Conservation (phyloP, 2,329 filamentous ascomycete species). For the Xylaria sp. region DNA sequence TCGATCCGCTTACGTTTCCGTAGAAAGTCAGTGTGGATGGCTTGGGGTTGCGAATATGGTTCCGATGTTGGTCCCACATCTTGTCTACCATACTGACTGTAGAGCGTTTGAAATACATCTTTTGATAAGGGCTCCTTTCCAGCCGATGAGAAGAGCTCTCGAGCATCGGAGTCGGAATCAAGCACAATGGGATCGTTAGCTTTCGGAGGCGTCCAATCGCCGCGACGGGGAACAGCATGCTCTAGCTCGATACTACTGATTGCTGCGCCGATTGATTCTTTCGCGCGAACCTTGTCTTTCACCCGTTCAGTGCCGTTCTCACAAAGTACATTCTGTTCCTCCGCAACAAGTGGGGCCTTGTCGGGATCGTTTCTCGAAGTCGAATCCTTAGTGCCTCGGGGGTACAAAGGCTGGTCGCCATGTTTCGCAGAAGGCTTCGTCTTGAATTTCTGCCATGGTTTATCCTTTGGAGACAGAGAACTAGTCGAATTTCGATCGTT, state of each 20-base stretch:
- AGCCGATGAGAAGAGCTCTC: constrained; percentile 49
- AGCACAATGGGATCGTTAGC: constrained; percentile 50
- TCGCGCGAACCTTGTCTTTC: not conserved
- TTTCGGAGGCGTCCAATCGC: constrained; percentile 76
- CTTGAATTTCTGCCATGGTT: constrained; percentile 54
- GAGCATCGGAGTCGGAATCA: constrained; percentile 49
- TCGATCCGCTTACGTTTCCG: constrained; percentile 69
- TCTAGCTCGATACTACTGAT: constrained; percentile 45
- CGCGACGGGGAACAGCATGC: constrained; percentile 65
- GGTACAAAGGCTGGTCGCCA: not conserved
- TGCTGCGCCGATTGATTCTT: not conserved
- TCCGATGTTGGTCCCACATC: constrained; percentile 35
- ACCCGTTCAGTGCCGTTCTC: not conserved
- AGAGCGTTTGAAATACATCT: constrained; percentile 58
- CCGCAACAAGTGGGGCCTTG: constrained; percentile 44
- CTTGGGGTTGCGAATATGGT: constrained; percentile 29
- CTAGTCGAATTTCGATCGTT: constrained; percentile 37
- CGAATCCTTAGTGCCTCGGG: not conserved
- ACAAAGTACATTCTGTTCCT: constrained; percentile 29
- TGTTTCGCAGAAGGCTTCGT: constrained; percentile 32
- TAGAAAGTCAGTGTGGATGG: constrained; percentile 49
- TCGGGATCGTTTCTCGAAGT: constrained; percentile 15
- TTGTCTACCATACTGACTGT: constrained; percentile 56
- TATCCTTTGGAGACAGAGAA: constrained; percentile 47
- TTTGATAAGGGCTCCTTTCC: constrained; percentile 36